Evolutionary conservation across 352 stramenopile genomes (phyloP).

Genomic region (Globisporangium spinosum): DNA sequence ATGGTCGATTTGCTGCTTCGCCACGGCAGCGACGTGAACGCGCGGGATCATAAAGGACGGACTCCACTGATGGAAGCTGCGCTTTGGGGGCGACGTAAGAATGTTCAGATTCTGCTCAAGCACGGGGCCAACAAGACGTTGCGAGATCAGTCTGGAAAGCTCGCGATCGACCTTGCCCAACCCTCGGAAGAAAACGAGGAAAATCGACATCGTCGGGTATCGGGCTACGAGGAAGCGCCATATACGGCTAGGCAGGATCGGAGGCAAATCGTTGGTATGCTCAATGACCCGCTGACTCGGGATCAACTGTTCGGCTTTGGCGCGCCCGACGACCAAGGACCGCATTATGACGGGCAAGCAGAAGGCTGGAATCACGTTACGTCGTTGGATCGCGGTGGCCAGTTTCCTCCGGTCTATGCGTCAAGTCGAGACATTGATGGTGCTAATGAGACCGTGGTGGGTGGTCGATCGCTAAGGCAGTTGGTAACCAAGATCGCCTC

Average conservation of each 20-base stretch:
- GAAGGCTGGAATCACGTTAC: conserved; percentile 2
- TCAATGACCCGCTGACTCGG: not conserved
- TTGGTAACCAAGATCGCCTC: conserved; percentile 2
- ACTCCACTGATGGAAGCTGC: conserved; percentile 4
- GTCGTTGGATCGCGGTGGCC: not conserved
- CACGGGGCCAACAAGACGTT: not conserved
- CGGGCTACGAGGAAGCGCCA: not conserved
- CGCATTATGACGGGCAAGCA: not conserved
- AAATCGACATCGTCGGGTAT: not conserved
- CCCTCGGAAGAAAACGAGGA: not conserved
- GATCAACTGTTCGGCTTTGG: conserved; percentile 1
- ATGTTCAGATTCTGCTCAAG: not conserved
- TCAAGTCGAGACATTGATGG: conserved; percentile 3
- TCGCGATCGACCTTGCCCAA: conserved; percentile 2
- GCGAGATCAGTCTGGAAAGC: not conserved
- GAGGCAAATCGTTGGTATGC: not conserved
- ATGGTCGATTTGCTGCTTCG: not conserved
- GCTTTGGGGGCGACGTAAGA: not conserved
- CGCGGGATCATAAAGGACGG: not conserved
- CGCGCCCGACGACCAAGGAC: not conserved
- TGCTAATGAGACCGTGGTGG: conserved; percentile 1
- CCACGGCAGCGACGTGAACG: not conserved
- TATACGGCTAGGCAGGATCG: not conserved
- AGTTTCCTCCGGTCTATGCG: not conserved
- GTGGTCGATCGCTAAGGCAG: not conserved